Base-by-base conservation (phyloP, 2,329 filamentous ascomycete genomes). In the Coniochaeta ligniaria region DNA sequence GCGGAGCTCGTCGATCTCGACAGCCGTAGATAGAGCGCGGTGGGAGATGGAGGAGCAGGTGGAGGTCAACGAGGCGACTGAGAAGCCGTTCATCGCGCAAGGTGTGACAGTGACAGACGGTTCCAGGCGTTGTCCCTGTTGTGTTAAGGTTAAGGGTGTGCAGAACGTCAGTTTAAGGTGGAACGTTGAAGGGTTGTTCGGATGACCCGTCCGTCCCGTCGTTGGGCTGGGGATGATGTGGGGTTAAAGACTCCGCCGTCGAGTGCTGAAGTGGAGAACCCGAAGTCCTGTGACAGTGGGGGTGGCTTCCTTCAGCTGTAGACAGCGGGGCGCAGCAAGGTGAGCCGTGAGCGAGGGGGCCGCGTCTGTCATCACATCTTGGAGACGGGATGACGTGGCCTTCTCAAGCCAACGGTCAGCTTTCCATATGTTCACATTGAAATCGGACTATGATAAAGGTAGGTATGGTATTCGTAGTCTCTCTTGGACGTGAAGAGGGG, bases 21-120 rank as follows among this genome's bases (percentile, higher is more conserved):
- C 66, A 0, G 65, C 65, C 22, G 67, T 67, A 0, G 71, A 69
- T 8, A 72, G 55, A 7, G 69, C 60, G 9, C 69, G 67, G n/a
- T 72, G 68, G 5, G 71, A 66, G 52, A 75, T 69, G 43, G 66
- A 65, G 14, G 69, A 65, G 57, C 69, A 70, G 11, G 69, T 65
- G 0, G 72, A 70, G 3, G 70, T 71, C 11, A 74, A 60, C n/a
- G 72, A 71, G 5, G 69, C 65, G 47, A 71, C 67, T 12, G 73
- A 73, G 66, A 73, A 75, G 57, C 71, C 68, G 59, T 73, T 69
- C 73, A 73, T 74, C 33, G n/a, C 38, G 16, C 38, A 41, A 41
- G 5, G 38, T 41, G n/a, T n/a, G n/a, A n/a, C n/a, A n/a, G n/a
- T n/a, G n/a, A n/a, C n/a, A n/a, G n/a, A 4, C 38, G n/a, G 38